Percentiles rank a stretch among this genome's conserved stretches.
These are phyloP conservation scores for Saturnispora halmiae DNA, from an alignment of 805 yeast genomes.

Conservation along the genomic window DNA sequence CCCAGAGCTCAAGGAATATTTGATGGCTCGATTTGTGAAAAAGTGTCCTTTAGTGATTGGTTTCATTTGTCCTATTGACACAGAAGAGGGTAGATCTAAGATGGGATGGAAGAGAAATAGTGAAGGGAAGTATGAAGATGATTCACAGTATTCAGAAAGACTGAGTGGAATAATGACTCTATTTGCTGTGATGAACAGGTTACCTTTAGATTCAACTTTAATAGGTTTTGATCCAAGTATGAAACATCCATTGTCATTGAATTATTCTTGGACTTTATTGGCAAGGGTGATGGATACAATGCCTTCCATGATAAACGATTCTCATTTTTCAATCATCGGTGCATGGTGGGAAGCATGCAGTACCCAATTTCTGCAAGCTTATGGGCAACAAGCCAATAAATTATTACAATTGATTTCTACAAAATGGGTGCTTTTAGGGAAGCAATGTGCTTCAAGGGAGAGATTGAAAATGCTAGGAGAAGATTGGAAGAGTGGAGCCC, in stretches of 20 bases:
- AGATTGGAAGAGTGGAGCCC: conserved; percentile 51
- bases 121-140: conserved; percentile 45
- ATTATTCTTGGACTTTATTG: conserved; percentile 59
- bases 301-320: conserved; percentile 41
- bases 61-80: conserved; percentile 60
- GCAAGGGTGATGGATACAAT: conserved; percentile 62
- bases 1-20: conserved; percentile 44
- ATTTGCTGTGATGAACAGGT: conserved; percentile 64
- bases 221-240: conserved; percentile 19
- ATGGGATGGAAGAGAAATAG: conserved; percentile 79
- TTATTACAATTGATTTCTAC: conserved; percentile 38
- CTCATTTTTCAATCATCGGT: conserved; percentile 62
- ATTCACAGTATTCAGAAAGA: conserved; percentile 70
- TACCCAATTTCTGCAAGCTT: conserved; percentile 41
- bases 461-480: conserved; percentile 71
- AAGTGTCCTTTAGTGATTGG: conserved; percentile 89
- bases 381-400: conserved; percentile 65
- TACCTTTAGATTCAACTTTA: conserved; percentile 25
- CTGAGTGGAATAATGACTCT: conserved; percentile 79
- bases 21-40: conserved; percentile 77
- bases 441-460: conserved; percentile 66
- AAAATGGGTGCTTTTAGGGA: conserved; percentile 46
- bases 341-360: conserved; percentile 93
- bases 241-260: conserved; percentile 48
- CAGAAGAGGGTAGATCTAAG: conserved; percentile 68